A percentile compares a stretch with the other conserved stretches of the same genome.
These are phyloP conservation scores for Cicer cuneatum DNA, from an alignment of 306 rosid species.

Conservation along the genomic window DNA sequence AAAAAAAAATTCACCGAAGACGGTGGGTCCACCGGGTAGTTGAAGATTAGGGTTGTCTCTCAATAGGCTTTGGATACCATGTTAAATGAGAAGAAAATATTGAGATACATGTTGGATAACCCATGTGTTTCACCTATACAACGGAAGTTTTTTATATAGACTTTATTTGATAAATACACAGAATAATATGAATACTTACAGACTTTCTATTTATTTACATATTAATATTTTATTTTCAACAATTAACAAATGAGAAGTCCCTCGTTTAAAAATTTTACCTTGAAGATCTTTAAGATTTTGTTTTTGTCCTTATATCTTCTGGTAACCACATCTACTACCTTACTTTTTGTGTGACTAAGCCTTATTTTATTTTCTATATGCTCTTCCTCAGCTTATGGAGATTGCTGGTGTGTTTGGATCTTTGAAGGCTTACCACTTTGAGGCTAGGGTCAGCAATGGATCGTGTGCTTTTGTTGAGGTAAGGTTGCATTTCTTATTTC, in stretches of 20 bases:
- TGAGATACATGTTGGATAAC: no score
- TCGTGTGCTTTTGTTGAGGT: slow-evolving; percentile 91
- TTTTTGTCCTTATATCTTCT: not conserved
- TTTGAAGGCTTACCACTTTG: slow-evolving; percentile 86
- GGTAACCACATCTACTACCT: slow-evolving; percentile 10
- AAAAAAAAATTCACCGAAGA: no score
- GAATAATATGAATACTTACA: no score
- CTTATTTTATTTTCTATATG: slow-evolving; percentile 12
- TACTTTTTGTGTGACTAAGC: not conserved
- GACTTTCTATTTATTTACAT: no score
- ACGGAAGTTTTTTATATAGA: no score
- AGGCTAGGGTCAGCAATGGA: slow-evolving; percentile 49
- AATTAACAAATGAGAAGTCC: not conserved
- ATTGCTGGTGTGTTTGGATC: slow-evolving; percentile 84
- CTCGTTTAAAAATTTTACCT: slow-evolving; percentile 7
- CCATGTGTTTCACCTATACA: no score
- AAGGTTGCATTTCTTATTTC: slow-evolving; percentile 36
- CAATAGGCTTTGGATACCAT: no score
- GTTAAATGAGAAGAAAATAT: no score
- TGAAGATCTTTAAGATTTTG: not conserved
- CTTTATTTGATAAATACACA: no score
- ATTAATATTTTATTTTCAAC: no score
- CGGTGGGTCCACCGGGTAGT: no score
- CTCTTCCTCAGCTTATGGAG: slow-evolving; percentile 73
- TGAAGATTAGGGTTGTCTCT: no score